Conservation (phyloP, 192 early-diverging fungal genomes). For the Dimargaris cristalligena region DNA sequence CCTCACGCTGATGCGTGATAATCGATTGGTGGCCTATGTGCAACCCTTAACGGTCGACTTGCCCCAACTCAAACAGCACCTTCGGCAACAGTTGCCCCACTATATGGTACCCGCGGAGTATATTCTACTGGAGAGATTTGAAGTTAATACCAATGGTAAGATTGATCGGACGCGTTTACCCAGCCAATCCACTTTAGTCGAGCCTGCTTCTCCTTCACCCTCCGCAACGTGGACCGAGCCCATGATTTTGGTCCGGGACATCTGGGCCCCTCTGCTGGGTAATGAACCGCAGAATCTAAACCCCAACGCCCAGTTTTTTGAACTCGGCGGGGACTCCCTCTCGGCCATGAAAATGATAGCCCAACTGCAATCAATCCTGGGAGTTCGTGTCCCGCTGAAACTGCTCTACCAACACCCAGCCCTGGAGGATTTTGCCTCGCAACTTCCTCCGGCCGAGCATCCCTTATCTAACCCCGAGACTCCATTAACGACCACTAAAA, state of each 20-base stretch:
- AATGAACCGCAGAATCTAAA: not conserved
- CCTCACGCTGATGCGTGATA: not conserved
- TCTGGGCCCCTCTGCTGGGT: not conserved
- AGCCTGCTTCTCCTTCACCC: not conserved
- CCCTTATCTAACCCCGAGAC: no score
- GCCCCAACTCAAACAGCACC: not conserved
- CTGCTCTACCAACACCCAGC: not conserved
- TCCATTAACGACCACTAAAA: no score
- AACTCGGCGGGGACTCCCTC: conserved; percentile 4
- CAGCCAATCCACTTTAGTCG: no score
- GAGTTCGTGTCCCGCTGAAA: not conserved
- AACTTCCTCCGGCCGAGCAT: not conserved
- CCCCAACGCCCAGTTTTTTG: not conserved
- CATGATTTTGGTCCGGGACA: not conserved
- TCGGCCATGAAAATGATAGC: not conserved
- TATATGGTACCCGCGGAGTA: not conserved
- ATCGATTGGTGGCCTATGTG: not conserved
- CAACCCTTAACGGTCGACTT: not conserved
- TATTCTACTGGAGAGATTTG: not conserved
- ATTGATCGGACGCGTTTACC: not conserved
- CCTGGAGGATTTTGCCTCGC: not conserved
- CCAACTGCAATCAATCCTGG: not conserved
- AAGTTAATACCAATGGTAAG: not conserved
- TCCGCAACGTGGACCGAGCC: not conserved
- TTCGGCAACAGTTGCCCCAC: not conserved